Conservation (phyloP, 352 stramenopile species). For the Globisporangium megalacanthum region DNA sequence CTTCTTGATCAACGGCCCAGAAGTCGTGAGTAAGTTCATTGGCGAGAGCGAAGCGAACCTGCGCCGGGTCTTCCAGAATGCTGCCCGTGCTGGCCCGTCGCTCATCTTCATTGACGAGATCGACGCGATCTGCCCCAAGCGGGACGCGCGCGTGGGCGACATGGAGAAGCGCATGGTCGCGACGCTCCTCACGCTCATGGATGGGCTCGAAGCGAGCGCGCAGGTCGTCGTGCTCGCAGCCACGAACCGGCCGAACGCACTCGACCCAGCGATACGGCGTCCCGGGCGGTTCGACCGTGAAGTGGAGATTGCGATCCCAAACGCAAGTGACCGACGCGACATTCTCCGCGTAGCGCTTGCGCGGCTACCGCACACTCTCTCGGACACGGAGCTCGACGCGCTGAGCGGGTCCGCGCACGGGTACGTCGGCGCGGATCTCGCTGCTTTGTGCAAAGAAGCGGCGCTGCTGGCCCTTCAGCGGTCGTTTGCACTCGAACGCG, state of each 20-base stretch:
- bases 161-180: conserved; percentile 84
- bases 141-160: conserved; percentile 70
- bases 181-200: conserved; percentile 88
- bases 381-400: conserved; percentile 83
- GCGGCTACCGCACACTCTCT: conserved; percentile 78
- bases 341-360: conserved; percentile 91
- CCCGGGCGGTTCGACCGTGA: conserved; percentile 96
- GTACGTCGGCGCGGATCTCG: conserved; percentile 89
- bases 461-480: conserved; percentile 60
- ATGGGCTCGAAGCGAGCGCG: conserved; percentile 60
- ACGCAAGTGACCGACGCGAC: conserved; percentile 88
- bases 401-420: conserved; percentile 94
- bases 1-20: conserved; percentile 95
- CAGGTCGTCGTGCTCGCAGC: conserved; percentile 73
- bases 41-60: conserved; percentile 89
- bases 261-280: conserved; percentile 91
- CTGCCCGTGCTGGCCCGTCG: conserved; percentile 39
- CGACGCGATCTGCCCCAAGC: conserved; percentile 86
- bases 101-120: conserved; percentile 89
- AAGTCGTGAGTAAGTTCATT: conserved; percentile 94
- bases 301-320: conserved; percentile 95
- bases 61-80: conserved; percentile 56
- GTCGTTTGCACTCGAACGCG: conserved; percentile 15
- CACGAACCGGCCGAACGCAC: conserved; percentile 85
- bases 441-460: conserved; percentile 72